phyloP scores from a whole-genome alignment of 2,329 filamentous ascomycete genomes.

The Chaetoscypha palmicola region DNA sequence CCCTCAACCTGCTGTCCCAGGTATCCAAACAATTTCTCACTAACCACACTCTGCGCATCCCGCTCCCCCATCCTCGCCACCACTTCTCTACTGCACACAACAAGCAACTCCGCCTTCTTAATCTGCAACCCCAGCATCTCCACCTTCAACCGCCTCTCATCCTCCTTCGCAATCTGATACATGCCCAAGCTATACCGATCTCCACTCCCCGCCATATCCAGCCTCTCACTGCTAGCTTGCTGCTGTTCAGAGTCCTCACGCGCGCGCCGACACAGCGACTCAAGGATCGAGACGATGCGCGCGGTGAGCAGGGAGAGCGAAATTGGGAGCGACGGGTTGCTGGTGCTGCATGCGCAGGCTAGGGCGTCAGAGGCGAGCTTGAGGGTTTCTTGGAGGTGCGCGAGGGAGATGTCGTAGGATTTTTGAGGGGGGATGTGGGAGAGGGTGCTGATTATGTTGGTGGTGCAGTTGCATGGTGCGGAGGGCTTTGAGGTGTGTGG shows the following conservation, averaged over 20 bases:
- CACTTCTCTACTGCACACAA: slow-evolving; percentile 6
- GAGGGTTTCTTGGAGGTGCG: slow-evolving; percentile 6
- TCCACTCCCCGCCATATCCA: neutral
- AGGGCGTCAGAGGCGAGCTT: slow-evolving; percentile 7
- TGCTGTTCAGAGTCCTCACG: neutral
- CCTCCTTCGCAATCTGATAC: slow-evolving; percentile 12
- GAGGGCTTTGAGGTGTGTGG: neutral
- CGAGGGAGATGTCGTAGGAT: slow-evolving; percentile 7
- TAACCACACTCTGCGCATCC: slow-evolving; percentile 2
- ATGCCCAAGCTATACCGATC: slow-evolving; percentile 6
- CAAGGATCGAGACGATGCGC: slow-evolving; percentile 6
- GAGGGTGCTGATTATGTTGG: slow-evolving; percentile 2
- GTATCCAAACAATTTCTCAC: slow-evolving; percentile 3
- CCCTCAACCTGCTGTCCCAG: slow-evolving; percentile 2
- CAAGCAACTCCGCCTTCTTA: slow-evolving; percentile 7
- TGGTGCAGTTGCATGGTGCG: slow-evolving; percentile 4
- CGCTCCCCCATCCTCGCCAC: neutral
- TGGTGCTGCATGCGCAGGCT: slow-evolving; percentile 2
- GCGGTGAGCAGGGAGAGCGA: slow-evolving; percentile 5
- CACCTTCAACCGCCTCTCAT: slow-evolving; percentile 8
- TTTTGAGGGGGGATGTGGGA: slow-evolving; percentile 1
- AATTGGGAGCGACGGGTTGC: neutral
- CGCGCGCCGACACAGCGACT: slow-evolving; percentile 4
- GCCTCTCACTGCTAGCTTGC: no score
- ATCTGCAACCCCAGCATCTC: slow-evolving; percentile 9